Percentiles rank a stretch among this genome's conserved stretches.
These are phyloP conservation scores for Papilionanthe hybrid DNA, from an alignment of 116 monocot genomes.

Conservation along the genomic window DNA sequence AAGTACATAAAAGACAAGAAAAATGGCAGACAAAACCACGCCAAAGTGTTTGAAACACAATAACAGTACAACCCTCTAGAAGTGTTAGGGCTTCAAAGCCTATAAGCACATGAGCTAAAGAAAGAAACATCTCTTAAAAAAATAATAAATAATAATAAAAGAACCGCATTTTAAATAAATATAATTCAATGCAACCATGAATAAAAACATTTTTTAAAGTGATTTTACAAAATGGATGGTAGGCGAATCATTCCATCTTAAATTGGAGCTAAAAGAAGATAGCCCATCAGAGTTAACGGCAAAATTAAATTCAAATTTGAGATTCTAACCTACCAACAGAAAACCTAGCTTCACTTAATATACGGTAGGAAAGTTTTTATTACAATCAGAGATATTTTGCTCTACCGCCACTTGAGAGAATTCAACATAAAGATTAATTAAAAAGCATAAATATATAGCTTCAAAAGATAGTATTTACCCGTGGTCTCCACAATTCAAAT, in stretches of 20 bases:
- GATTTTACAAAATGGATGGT: neutral
- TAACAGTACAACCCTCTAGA: too few species aligned
- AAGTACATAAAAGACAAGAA: neutral
- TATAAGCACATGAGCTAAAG: too few species aligned
- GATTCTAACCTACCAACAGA: neutral
- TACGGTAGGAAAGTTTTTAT: neutral
- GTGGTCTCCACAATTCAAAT: neutral
- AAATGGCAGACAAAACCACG: neutral
- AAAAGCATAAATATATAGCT: too few species aligned
- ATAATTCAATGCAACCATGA: neutral
- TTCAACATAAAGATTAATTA: too few species aligned
- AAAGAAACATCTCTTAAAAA: neutral
- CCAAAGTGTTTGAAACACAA: too few species aligned
- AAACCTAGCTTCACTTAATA: neutral
- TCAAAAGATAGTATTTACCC: neutral
- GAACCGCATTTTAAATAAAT: neutral
- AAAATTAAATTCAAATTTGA: neutral
- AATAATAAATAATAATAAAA: neutral
- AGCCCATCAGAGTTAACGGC: neutral
- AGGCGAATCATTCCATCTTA: neutral
- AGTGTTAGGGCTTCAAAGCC: too few species aligned
- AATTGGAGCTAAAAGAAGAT: neutral
- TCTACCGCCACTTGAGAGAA: neutral
- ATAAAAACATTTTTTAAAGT: neutral
- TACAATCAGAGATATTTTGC: neutral